These are phyloP conservation scores for Begonia masoniana DNA, from an alignment of 306 rosid genomes.

Conservation along the genomic window DNA sequence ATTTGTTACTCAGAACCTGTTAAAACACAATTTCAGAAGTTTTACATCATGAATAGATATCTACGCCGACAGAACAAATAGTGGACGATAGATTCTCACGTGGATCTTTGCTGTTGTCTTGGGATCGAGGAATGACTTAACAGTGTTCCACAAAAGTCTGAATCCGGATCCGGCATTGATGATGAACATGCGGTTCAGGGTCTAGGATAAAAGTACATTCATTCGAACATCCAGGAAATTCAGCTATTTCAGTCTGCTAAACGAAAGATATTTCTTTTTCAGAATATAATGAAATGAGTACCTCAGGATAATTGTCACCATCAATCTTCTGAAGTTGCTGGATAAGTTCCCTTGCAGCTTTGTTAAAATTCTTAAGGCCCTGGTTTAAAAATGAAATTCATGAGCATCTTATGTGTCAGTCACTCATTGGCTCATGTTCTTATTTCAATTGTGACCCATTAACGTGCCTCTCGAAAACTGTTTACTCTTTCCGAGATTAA, in stretches of 20 bases:
- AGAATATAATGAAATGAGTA: conserved; percentile 12
- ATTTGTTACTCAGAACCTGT: conserved; percentile 93
- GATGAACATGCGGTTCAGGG: conserved; percentile 88
- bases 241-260: too few species aligned
- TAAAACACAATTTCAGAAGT: background rate
- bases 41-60: too few species aligned
- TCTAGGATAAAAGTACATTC: conserved; percentile 15
- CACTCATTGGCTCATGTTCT: too few species aligned
- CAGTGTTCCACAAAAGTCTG: conserved; percentile 80
- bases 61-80: too few species aligned
- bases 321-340: conserved; percentile 81
- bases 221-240: too few species aligned
- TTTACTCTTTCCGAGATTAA: too few species aligned
- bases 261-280: background rate
- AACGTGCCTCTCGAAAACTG: too few species aligned
- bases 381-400: conserved; percentile 1
- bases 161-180: conserved; percentile 97
- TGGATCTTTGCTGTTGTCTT: conserved; percentile 82
- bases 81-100: conserved; percentile 17
- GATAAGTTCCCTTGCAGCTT: conserved; percentile 84
- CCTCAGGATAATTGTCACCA: conserved; percentile 97
- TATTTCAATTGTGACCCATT: too few species aligned
- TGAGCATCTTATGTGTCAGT: too few species aligned
- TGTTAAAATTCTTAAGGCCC: conserved; percentile 78
- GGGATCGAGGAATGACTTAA: conserved; percentile 87